Evolutionary conservation across 2,329 filamentous ascomycete genomes (phyloP).

Genomic region (Beauveria caledonica): DNA sequence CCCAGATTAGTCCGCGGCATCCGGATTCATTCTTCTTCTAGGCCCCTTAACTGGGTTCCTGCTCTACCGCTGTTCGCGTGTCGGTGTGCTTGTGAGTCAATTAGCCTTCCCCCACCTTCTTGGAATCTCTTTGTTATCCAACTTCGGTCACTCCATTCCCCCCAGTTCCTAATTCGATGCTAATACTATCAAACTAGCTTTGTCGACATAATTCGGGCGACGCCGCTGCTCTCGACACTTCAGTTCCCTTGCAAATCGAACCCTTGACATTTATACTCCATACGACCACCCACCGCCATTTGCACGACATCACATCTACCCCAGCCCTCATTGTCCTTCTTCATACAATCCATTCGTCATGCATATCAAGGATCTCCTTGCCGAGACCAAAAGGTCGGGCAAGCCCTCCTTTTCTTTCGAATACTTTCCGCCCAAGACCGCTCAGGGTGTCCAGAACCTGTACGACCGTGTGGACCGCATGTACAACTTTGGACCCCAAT

Average conservation of each 20-base stretch:
- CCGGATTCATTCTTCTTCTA: background rate
- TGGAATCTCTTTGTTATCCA: background rate
- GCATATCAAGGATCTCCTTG: conserved; percentile 92
- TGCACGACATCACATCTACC: background rate
- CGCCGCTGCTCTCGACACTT: background rate
- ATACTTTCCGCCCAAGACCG: conserved; percentile 97
- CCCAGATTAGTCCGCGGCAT: background rate
- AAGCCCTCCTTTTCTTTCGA: conserved; percentile 96
- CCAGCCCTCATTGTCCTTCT: background rate
- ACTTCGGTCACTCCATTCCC: background rate
- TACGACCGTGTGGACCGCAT: conserved; percentile 99
- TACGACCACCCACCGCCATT: background rate
- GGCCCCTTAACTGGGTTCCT: conserved; percentile 11
- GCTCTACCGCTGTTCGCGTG: background rate
- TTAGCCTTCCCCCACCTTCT: background rate
- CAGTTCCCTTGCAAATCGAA: background rate
- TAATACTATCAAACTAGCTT: background rate
- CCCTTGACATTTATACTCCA: background rate
- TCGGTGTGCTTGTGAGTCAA: conserved; percentile 3
- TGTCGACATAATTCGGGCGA: background rate
- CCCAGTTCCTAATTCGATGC: background rate
- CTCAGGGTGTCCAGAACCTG: conserved; percentile 94
- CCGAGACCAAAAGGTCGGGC: conserved; percentile 68
- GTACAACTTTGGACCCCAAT: conserved; percentile 87
- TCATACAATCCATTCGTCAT: conserved; percentile 44